phyloP scores from a whole-genome alignment of 164 flowering plant genomes.

The Nymphaea colorata region DNA sequence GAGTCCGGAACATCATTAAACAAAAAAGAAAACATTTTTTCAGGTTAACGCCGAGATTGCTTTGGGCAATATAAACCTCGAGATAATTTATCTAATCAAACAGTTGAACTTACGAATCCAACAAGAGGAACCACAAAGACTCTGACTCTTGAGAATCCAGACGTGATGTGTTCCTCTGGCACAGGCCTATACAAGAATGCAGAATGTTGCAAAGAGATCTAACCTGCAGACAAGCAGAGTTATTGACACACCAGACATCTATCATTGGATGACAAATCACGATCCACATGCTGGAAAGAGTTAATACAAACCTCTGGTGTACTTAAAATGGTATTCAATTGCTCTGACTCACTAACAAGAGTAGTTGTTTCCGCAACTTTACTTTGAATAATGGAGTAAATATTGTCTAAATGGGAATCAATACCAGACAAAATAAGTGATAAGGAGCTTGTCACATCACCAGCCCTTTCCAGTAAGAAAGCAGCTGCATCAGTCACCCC shows the following conservation, averaged over 20 bases:
- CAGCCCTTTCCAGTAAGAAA: slow-evolving; percentile 88
- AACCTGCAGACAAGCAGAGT: slow-evolving; percentile 36
- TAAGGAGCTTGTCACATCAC: slow-evolving; percentile 93
- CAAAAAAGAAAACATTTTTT: background rate
- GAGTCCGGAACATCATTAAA: background rate
- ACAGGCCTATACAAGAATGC: slow-evolving; percentile 67
- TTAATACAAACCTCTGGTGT: slow-evolving; percentile 49
- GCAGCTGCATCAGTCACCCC: slow-evolving; percentile 86
- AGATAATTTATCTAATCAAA: background rate
- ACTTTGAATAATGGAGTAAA: slow-evolving; percentile 38
- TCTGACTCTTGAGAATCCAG: slow-evolving; percentile 78
- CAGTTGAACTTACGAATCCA: slow-evolving; percentile 66
- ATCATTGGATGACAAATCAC: background rate
- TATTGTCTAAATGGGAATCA: slow-evolving; percentile 42
- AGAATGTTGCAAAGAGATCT: slow-evolving; percentile 31
- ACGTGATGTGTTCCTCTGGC: slow-evolving; percentile 87
- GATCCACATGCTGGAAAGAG: background rate
- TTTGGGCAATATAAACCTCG: no score
- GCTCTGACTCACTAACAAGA: slow-evolving; percentile 17
- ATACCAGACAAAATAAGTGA: slow-evolving; percentile 61
- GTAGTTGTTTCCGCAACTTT: slow-evolving; percentile 14
- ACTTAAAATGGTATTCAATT: slow-evolving; percentile 23
- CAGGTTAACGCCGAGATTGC: no score
- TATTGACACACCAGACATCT: background rate
- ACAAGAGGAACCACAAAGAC: slow-evolving; percentile 75